Base-by-base conservation (phyloP, 148 eudicot genomes). In the Rhododendron ovatum region DNA sequence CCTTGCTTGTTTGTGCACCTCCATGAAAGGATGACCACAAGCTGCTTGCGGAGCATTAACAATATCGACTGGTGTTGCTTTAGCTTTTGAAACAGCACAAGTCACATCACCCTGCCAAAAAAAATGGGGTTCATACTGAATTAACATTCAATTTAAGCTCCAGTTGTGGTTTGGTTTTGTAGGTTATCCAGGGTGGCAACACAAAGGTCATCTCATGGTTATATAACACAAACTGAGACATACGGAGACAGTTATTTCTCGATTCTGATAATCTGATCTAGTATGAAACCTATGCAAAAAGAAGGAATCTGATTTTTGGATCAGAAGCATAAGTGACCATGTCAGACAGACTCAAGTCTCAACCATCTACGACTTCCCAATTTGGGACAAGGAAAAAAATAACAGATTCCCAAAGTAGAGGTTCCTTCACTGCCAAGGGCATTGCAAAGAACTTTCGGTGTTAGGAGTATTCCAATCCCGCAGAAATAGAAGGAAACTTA, bases 81-180 rank as follows among this genome's bases (percentile, higher is more conserved):
- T n/a, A 67, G 78, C 37, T 83, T 83, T 28, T 43, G 85, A 65
- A 41, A 65, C 47, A 18, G 78, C 41, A 67, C 7, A 24, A 26
- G 18, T 15, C 28, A 53, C 15, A 67, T 26, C 78, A 26, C 26
- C 85, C 85, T 83, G 78, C 26, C 26, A 82, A 83, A 83, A 43
- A 41, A 14, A 45, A 9, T 37, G 37, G 47, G n/a, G 45, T 57
- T 82, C 22, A 39, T n/a, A 82, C 3, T 14, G 30, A 53, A 15
- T 30, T 53, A 53, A 53, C 45, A 4, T 53, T 9, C 26, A 28
- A 53, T 9, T 33, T 6, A 53, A 50, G 43, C 41, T 80, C 41
- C 30, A 51, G 57, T 24, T 26, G 33, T 69, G 63, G 33, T 11
- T 13, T 28, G 51, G 37, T 80, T 80, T 48, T 10, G 28, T 81